A percentile compares a stretch with the other conserved stretches of the same genome.
These are phyloP conservation scores for Neofusicoccum cordaticola DNA, from an alignment of 2,329 filamentous ascomycete genomes.

Conservation along the genomic window DNA sequence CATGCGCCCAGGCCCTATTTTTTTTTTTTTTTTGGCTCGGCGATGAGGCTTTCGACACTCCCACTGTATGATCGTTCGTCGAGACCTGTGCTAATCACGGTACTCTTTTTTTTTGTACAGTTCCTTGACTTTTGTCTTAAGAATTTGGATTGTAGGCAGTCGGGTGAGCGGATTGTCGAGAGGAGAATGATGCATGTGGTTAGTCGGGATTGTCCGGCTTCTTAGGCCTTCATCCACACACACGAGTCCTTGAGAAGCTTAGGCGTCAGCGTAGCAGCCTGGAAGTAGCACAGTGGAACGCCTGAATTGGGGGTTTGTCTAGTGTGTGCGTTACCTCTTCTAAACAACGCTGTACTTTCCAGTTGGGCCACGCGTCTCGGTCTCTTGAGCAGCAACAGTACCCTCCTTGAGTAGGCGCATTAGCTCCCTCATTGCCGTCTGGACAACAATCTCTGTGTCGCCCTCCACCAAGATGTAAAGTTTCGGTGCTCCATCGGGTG, in stretches of 20 bases:
- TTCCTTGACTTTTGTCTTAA: too few relatives aligned
- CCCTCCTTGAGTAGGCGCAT: slow-evolving; percentile 86
- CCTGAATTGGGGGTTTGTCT: not conserved
- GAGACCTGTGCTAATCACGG: too few relatives aligned
- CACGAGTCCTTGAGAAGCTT: not conserved
- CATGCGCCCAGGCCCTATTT: too few relatives aligned
- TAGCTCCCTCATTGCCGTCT: slow-evolving; percentile 84
- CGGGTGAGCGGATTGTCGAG: too few relatives aligned
- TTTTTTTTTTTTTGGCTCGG: too few relatives aligned
- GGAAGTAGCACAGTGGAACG: not conserved
- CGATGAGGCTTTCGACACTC: too few relatives aligned
- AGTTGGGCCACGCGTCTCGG: slow-evolving; percentile 75
- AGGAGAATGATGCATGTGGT: not conserved
- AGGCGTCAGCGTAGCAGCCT: slow-evolving; percentile 11
- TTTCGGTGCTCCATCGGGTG: slow-evolving; percentile 74
- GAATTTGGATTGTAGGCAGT: too few relatives aligned
- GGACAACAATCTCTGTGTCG: slow-evolving; percentile 89
- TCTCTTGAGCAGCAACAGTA: slow-evolving; percentile 82
- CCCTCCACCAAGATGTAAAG: slow-evolving; percentile 97
- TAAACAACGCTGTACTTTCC: slow-evolving; percentile 69
- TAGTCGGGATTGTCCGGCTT: not conserved
- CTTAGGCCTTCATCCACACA: not conserved
- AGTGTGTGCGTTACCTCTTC: slow-evolving; percentile 1
- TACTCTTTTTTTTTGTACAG: too few relatives aligned
- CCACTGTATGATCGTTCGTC: too few relatives aligned